These are phyloP conservation scores for Scleroderma bovista DNA, from an alignment of 768 basidiomycete genomes.

Conservation along the genomic window DNA sequence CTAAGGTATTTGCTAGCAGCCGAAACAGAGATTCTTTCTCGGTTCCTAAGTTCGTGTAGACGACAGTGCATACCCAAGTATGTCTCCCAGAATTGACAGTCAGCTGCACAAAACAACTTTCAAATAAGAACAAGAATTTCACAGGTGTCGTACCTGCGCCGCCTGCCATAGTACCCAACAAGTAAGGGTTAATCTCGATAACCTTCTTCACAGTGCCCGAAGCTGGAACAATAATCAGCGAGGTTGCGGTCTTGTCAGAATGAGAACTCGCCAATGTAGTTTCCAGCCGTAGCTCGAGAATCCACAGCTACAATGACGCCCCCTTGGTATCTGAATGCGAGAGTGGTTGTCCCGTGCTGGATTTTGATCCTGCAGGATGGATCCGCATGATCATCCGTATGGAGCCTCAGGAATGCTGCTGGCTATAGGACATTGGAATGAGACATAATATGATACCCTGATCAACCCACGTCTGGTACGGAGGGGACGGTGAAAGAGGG, in stretches of 20 bases:
- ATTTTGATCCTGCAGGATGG: slow-evolving; percentile 96
- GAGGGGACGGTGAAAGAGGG: slow-evolving; percentile 70
- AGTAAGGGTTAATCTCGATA: slow-evolving; percentile 98
- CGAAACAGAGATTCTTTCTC: slow-evolving; percentile 97
- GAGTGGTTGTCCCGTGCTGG: slow-evolving; percentile 95
- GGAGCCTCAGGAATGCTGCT: slow-evolving; percentile 80
- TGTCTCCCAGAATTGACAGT: slow-evolving; percentile 98
- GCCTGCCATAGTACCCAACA: slow-evolving; percentile 99
- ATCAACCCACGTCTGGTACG: slow-evolving; percentile 63
- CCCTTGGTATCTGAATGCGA: slow-evolving; percentile 94
- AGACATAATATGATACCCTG: background rate
- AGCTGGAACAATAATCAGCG: slow-evolving; percentile 40
- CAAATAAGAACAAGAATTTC: slow-evolving; percentile 3
- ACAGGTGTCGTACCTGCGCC: slow-evolving; percentile 70
- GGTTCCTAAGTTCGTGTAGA: slow-evolving; percentile 92
- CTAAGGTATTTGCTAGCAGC: slow-evolving; percentile 97
- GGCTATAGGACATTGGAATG: slow-evolving; percentile 50
- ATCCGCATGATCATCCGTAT: slow-evolving; percentile 95
- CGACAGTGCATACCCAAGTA: slow-evolving; percentile 98
- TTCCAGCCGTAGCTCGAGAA: slow-evolving; percentile 94
- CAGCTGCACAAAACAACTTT: slow-evolving; percentile 47
- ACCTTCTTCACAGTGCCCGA: slow-evolving; percentile 99
- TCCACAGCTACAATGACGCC: slow-evolving; percentile 99
- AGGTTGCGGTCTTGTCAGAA: background rate
- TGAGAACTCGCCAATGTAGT: slow-evolving; percentile 76